A percentile compares a stretch with the other conserved stretches of the same genome.
These are phyloP conservation scores for Achaetomiella virescens DNA, from an alignment of 495 filamentous ascomycete species.

Conservation along the genomic window DNA sequence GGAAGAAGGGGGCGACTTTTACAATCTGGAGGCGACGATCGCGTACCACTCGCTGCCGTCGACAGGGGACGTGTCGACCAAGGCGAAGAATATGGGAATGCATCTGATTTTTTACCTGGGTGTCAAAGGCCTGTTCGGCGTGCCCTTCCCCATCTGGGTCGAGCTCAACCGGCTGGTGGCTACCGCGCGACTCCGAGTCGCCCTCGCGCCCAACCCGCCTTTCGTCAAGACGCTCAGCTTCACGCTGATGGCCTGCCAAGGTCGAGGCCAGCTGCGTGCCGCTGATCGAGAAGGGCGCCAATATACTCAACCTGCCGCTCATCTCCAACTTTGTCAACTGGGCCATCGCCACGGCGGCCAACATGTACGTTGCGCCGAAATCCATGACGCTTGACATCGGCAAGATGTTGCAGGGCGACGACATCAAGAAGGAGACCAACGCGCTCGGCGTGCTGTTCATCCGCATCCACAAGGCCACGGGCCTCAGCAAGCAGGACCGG, in stretches of 20 bases:
- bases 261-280: conserved; percentile 87
- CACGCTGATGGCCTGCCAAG: conserved; percentile 82
- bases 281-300: conserved; percentile 81
- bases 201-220: conserved; percentile 81
- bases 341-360: conserved; percentile 78
- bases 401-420: conserved; percentile 83
- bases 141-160: conserved; percentile 83
- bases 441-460: conserved; percentile 87
- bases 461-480: conserved; percentile 78
- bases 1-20: conserved; percentile 87
- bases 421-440: conserved; percentile 79
- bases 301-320: conserved; percentile 83
- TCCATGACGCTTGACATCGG: conserved; percentile 87
- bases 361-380: conserved; percentile 94
- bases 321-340: conserved; percentile 97
- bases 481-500: conserved; percentile 85
- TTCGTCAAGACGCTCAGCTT: conserved; percentile 90
- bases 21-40: conserved; percentile 90
- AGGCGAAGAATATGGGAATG: conserved; percentile 91
- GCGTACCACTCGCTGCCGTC: conserved; percentile 85
- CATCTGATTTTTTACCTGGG: conserved; percentile 90
- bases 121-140: conserved; percentile 76
- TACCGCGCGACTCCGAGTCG: conserved; percentile 73
- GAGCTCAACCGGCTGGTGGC: conserved; percentile 82
- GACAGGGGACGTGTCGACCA: conserved; percentile 60